Evolutionary conservation across 768 basidiomycete genomes (phyloP), one percentile per base, ranked within the genome.

Genomic region (Lentinula sp.): DNA sequence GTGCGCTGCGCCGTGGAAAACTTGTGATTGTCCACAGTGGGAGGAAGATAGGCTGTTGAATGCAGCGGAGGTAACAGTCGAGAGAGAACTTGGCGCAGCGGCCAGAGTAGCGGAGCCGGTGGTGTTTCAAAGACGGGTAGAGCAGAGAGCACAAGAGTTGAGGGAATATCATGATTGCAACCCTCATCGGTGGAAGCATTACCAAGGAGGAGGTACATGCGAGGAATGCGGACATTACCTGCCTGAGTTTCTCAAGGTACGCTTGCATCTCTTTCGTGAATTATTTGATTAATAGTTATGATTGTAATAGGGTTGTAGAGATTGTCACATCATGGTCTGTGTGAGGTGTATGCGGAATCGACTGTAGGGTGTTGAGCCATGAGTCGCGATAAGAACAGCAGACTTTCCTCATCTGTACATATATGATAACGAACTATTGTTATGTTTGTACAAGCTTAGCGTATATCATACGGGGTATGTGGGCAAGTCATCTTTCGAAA

Each of bases 1-100:
- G 8, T 90, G 89, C 66, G 82, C 82, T 0, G 78, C 68, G 32
- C 73, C 62, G 9, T 90, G 88, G 88, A 88, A 84, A 71, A 77
- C 71, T 0, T 91, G 88, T 60, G 4, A 1, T 0, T 90, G 88
- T 62, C 73, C 74, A 0, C 84, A 85, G 49, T 89, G 87, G 86
- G 86, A 89, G 6, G 88, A 89, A 61, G 55, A 64, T 0, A 70
- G 74, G 5, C 69, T 82, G 9, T 2, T 79, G 34, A 73, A 63
- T 3, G 78, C 73, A 3, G 86, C 84, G 0, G 73, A 77, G 59
- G 72, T 73, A 32, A 73, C 80, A 21, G 82, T 83, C 18, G 74
- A 80, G 60, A 72, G 74, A 45, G 74, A 77, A 42, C 61, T 79
- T 45, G 71, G 76, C 2, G 61, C 67, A 5, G 61, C 57, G 21